These are phyloP conservation scores for Gaertneriomyces semiglobifer DNA, from an alignment of 192 early-diverging fungal species.

Conservation along the genomic window DNA sequence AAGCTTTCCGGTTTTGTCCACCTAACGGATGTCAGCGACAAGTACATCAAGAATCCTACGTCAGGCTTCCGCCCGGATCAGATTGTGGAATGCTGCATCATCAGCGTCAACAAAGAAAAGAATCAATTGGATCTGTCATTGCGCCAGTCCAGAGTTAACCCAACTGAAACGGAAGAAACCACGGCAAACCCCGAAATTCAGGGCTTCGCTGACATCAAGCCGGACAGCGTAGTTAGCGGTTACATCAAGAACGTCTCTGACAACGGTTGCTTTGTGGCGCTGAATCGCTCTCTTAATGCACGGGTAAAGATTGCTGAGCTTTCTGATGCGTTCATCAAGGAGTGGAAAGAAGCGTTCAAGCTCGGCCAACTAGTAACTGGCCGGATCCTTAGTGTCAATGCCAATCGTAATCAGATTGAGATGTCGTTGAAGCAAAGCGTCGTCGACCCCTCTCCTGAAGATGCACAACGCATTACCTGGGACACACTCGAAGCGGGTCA, in stretches of 20 bases:
- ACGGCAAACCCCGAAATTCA: constrained; percentile 11
- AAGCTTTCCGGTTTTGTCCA: constrained; percentile 58
- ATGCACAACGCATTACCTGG: constrained; percentile 35
- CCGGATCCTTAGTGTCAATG: constrained; percentile 62
- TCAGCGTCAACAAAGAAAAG: constrained; percentile 43
- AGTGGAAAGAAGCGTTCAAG: constrained; percentile 71
- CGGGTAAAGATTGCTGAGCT: constrained; percentile 84
- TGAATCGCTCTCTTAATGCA: constrained; percentile 60
- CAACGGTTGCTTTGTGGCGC: constrained; percentile 63
- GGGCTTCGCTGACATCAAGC: constrained; percentile 20
- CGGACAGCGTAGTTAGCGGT: constrained; percentile 39
- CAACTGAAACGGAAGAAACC: background rate
- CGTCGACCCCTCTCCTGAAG: constrained; percentile 35
- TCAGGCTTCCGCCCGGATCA: constrained; percentile 26
- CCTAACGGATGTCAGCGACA: constrained; percentile 59
- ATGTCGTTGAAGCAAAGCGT: constrained; percentile 64
- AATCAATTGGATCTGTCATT: constrained; percentile 64
- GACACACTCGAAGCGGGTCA: constrained; percentile 65
- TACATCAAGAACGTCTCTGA: constrained; percentile 45
- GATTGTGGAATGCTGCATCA: constrained; percentile 35
- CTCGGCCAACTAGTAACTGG: constrained; percentile 76
- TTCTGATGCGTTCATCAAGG: constrained; percentile 80
- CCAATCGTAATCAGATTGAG: constrained; percentile 58
- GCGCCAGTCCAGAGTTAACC: constrained; percentile 35
- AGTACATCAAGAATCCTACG: constrained; percentile 35